phyloP scores from a whole-genome alignment of 1,284 basidiomycete species.

The Ustilago crameri region DNA sequence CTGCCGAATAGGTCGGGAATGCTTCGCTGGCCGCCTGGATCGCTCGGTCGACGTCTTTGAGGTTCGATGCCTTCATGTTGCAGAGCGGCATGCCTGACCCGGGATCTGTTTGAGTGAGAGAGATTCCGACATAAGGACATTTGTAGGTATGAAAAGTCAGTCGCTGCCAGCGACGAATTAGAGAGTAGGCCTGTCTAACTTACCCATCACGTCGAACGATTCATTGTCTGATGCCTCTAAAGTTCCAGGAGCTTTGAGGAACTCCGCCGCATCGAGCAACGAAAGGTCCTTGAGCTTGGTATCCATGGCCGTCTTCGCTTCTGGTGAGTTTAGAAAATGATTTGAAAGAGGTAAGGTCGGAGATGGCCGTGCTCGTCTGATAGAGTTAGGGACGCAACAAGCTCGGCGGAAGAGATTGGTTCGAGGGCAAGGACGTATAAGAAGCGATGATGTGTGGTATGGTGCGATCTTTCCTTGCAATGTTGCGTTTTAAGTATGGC shows the following conservation, averaged over 20 bases:
- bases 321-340: not conserved
- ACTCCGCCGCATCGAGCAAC: conserved; percentile 53
- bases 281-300: conserved; percentile 51
- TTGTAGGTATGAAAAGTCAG: no score
- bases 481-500: not conserved
- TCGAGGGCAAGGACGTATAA: not conserved
- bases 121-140: not conserved
- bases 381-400: no score
- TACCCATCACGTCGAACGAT: conserved; percentile 39
- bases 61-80: conserved; percentile 41
- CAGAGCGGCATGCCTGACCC: conserved; percentile 32
- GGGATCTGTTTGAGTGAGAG: conserved; percentile 26
- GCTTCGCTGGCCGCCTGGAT: conserved; percentile 59
- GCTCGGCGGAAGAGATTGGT: not conserved
- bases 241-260: conserved; percentile 53
- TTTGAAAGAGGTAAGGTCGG: not conserved
- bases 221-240: conserved; percentile 39
- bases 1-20: conserved; percentile 53
- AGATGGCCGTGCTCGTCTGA: not conserved
- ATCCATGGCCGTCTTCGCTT: conserved; percentile 26
- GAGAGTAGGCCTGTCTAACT: conserved; percentile 9
- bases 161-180: no score
- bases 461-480: not conserved
- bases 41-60: conserved; percentile 61
- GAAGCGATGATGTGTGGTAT: not conserved